These are phyloP conservation scores for Cryptococcus sp. DNA, from an alignment of 1,284 basidiomycete genomes.

Conservation along the genomic window DNA sequence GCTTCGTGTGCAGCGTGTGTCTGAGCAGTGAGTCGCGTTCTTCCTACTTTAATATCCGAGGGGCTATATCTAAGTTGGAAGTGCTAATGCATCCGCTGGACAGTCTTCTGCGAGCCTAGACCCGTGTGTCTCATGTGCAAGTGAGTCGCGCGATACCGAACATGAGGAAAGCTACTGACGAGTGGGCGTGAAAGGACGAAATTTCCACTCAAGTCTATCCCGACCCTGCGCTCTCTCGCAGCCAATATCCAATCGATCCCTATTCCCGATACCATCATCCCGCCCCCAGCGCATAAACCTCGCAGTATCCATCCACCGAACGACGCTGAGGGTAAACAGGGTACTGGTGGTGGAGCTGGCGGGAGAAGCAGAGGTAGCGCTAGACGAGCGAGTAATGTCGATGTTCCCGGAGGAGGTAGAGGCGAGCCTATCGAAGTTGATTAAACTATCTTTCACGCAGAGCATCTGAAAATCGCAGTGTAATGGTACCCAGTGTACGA, in stretches of 20 bases:
- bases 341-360: not conserved
- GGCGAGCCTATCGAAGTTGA: conserved; percentile 21
- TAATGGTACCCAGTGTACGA: not conserved
- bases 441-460: not conserved
- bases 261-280: conserved; percentile 37
- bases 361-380: not conserved
- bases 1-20: conserved; percentile 96
- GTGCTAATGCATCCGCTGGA: conserved; percentile 5
- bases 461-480: not conserved
- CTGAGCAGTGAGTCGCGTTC: conserved; percentile 71
- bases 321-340: not conserved
- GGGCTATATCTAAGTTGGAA: not conserved
- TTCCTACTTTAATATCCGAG: not conserved
- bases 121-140: conserved; percentile 91
- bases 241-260: conserved; percentile 42
- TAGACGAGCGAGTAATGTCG: not conserved
- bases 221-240: conserved; percentile 63
- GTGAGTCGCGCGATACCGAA: conserved; percentile 52
- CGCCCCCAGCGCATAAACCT: conserved; percentile 3
- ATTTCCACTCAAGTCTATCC: conserved; percentile 84
- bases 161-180: not conserved
- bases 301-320: not conserved
- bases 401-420: conserved; percentile 1
- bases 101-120: conserved; percentile 90
- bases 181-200: conserved; percentile 65